Evolutionary conservation across 495 filamentous ascomycete species (phyloP).

Genomic region (Penicillium salamii): DNA sequence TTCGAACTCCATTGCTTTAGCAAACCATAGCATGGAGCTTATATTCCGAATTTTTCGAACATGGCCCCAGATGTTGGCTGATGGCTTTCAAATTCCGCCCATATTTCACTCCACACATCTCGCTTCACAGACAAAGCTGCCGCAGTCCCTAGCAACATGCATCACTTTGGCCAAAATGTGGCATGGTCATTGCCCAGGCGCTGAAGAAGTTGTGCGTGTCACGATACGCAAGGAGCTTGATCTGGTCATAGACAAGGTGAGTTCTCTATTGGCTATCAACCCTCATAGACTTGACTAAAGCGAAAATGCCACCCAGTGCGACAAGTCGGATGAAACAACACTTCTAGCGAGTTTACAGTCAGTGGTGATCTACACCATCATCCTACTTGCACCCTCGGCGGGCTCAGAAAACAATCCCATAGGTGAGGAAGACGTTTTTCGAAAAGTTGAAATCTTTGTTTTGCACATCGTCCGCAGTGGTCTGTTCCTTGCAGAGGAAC

Average conservation of each 20-base stretch:
- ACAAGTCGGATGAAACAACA: conserved; percentile 26
- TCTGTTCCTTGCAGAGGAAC: conserved; percentile 35
- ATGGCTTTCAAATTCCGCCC: conserved; percentile 34
- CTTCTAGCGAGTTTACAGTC: conserved; percentile 36
- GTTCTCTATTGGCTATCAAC: neutral
- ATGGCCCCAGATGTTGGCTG: conserved; percentile 36
- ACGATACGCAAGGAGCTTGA: conserved; percentile 31
- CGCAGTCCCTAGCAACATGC: conserved; percentile 32
- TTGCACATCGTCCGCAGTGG: conserved; percentile 27
- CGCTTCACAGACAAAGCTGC: conserved; percentile 8
- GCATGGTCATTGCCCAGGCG: conserved; percentile 29
- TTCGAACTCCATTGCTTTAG: conserved; percentile 1
- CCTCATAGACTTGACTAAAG: neutral
- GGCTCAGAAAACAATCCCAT: conserved; percentile 4
- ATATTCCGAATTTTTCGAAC: conserved; percentile 33
- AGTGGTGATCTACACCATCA: conserved; percentile 34
- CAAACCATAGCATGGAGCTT: conserved; percentile 33
- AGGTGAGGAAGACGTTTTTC: conserved; percentile 19
- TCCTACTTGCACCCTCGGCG: conserved; percentile 33
- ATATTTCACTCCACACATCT: conserved; percentile 29
- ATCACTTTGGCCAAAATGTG: conserved; percentile 37
- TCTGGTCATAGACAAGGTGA: conserved; percentile 20
- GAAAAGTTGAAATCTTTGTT: conserved; percentile 24
- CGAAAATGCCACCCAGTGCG: conserved; percentile 5
- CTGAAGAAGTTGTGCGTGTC: conserved; percentile 26